phyloP scores from a whole-genome alignment of 106 monocot species.

The Hemerocallis citrina region DNA sequence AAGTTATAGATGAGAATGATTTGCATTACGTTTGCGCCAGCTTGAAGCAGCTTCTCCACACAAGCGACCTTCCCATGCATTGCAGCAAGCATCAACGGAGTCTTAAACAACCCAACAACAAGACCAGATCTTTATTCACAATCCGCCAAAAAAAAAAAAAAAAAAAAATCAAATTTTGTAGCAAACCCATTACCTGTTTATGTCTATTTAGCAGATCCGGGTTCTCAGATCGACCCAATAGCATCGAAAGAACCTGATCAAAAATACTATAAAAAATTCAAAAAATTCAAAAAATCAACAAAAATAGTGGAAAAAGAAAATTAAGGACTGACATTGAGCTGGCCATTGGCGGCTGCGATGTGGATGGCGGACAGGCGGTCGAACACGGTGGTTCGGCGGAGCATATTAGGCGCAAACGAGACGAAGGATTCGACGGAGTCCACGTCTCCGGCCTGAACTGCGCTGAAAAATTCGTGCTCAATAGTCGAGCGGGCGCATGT shows the following conservation, averaged over 20 bases:
- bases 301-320: neutral
- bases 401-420: conserved; percentile 22
- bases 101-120: conserved; percentile 23
- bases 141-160: neutral
- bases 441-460: conserved; percentile 54
- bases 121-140: neutral
- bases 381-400: conserved; percentile 38
- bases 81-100: conserved; percentile 80
- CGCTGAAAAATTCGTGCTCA: conserved; percentile 65
- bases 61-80: conserved; percentile 82
- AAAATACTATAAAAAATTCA: neutral
- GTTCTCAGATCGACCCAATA: conserved; percentile 32
- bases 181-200: conserved; percentile 41
- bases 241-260: conserved; percentile 56
- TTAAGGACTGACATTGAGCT: conserved; percentile 46
- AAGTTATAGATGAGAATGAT: neutral
- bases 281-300: neutral
- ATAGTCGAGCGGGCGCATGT: conserved; percentile 49
- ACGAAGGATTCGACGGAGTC: conserved; percentile 27
- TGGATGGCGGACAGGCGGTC: conserved; percentile 85
- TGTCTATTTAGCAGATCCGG: conserved; percentile 53
- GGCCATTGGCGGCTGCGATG: conserved; percentile 83
- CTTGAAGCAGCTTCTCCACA: conserved; percentile 55
- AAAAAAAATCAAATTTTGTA: neutral
- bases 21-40: conserved; percentile 72